These are phyloP conservation scores for Chrysosporium queenslandicum DNA, from an alignment of 2,329 filamentous ascomycete genomes.

Conservation along the genomic window DNA sequence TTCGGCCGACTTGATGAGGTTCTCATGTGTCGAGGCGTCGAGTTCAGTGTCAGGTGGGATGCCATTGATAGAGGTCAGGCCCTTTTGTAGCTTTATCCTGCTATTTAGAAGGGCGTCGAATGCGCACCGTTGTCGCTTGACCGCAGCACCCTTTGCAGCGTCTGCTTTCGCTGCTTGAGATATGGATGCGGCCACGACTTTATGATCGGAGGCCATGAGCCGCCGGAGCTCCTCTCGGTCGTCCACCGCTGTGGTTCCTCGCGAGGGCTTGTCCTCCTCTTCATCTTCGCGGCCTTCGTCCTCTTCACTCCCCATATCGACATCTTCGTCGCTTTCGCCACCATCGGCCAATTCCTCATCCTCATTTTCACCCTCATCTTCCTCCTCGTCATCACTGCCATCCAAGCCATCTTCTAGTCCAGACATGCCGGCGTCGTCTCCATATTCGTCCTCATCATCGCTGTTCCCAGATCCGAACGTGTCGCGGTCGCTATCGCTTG, in stretches of 20 bases:
- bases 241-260: constrained; percentile 20
- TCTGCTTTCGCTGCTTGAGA: constrained; percentile 63
- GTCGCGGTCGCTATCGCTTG: constrained; percentile 43
- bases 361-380: constrained; percentile 26
- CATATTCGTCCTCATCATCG: constrained; percentile 15
- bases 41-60: constrained; percentile 49
- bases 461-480: constrained; percentile 28
- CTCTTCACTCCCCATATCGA: constrained; percentile 24
- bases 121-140: constrained; percentile 72
- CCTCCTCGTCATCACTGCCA: constrained; percentile 26
- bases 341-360: not conserved
- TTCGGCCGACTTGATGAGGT: constrained; percentile 66
- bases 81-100: constrained; percentile 87
- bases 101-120: constrained; percentile 86
- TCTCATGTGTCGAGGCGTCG: constrained; percentile 28
- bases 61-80: constrained; percentile 64
- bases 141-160: constrained; percentile 71
- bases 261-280: constrained; percentile 22
- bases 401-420: constrained; percentile 13
- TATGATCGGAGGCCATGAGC: constrained; percentile 59
- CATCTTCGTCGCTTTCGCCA: constrained; percentile 25
- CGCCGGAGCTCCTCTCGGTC: constrained; percentile 53
- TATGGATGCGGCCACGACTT: constrained; percentile 53
- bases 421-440: constrained; percentile 6
- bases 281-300: constrained; percentile 22